Conservation (phyloP, 2,329 filamentous ascomycete genomes). For the Cordyceps fumosorosea region DNA sequence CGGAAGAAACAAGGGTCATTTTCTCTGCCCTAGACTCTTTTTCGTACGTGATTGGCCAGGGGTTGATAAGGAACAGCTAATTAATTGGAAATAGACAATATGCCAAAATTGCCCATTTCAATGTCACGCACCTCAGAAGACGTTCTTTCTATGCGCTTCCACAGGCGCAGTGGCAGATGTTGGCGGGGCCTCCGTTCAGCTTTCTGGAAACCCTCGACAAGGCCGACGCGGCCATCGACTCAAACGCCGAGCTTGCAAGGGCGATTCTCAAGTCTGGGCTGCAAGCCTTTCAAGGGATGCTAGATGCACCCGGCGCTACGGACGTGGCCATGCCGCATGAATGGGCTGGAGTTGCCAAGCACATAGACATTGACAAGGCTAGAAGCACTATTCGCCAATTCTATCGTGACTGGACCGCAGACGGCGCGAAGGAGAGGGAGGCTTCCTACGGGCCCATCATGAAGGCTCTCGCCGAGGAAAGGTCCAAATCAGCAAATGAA, state of each 20-base stretch:
- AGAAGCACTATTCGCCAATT: slow-evolving; percentile 88
- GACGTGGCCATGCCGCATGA: slow-evolving; percentile 46
- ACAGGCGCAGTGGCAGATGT: slow-evolving; percentile 72
- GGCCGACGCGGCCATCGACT: slow-evolving; percentile 82
- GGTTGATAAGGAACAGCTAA: background rate
- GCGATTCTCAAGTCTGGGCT: slow-evolving; percentile 68
- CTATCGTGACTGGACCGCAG: slow-evolving; percentile 87
- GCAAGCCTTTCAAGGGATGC: slow-evolving; percentile 55
- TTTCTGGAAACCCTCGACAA: slow-evolving; percentile 71
- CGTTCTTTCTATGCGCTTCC: slow-evolving; percentile 92
- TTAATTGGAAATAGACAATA: slow-evolving; percentile 59
- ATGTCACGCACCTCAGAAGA: slow-evolving; percentile 82
- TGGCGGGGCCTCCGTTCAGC: slow-evolving; percentile 75
- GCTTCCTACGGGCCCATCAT: slow-evolving; percentile 72
- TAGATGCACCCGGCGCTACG: slow-evolving; percentile 29
- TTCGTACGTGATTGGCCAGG: slow-evolving; percentile 52
- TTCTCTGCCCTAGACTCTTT: slow-evolving; percentile 84
- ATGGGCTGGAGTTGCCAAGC: slow-evolving; percentile 66
- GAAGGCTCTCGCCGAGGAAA: slow-evolving; percentile 51
- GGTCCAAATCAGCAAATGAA: slow-evolving; percentile 22
- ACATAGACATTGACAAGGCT: slow-evolving; percentile 79
- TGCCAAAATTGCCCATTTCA: slow-evolving; percentile 76
- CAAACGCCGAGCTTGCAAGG: slow-evolving; percentile 76
- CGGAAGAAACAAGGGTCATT: slow-evolving; percentile 74
- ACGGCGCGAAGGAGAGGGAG: slow-evolving; percentile 67